Conservation (phyloP, 2,329 filamentous ascomycete genomes). For the Trichoderma sp. region DNA sequence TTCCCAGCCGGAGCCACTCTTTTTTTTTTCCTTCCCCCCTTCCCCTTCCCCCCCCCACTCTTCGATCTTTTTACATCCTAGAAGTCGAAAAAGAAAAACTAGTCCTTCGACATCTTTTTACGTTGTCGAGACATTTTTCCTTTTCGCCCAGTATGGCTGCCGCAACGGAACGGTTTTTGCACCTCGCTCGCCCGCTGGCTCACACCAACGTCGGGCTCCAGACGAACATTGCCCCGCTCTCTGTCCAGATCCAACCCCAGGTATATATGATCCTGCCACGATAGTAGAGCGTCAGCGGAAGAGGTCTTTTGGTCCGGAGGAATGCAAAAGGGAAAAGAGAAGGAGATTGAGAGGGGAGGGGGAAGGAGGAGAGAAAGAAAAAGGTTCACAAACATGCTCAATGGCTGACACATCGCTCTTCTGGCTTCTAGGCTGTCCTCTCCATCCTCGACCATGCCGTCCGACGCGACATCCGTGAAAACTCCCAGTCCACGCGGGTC, state of each 20-base stretch:
- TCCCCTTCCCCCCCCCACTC: conserved; percentile 26
- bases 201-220: conserved; percentile 77
- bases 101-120: conserved; percentile 10
- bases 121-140: conserved; percentile 27
- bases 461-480: conserved; percentile 70
- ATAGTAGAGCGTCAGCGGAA: conserved; percentile 24
- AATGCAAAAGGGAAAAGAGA: conserved; percentile 4
- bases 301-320: no score
- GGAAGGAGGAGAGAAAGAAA: background rate
- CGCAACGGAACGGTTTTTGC: conserved; percentile 82
- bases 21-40: conserved; percentile 26
- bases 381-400: conserved; percentile 4
- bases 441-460: conserved; percentile 90
- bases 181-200: conserved; percentile 89
- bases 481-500: conserved; percentile 85
- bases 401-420: conserved; percentile 16
- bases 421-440: conserved; percentile 60
- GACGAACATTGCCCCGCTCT: conserved; percentile 85
- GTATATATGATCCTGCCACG: conserved; percentile 52
- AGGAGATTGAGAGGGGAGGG: background rate
- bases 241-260: conserved; percentile 93
- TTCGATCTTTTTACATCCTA: conserved; percentile 18
- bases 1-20: conserved; percentile 31
- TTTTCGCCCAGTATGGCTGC: conserved; percentile 71
- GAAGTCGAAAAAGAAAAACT: background rate